Evolutionary conservation across 2,329 filamentous ascomycete species (phyloP), one percentile per base, ranked within the genome.

Genomic region (Cytospora leucostoma): DNA sequence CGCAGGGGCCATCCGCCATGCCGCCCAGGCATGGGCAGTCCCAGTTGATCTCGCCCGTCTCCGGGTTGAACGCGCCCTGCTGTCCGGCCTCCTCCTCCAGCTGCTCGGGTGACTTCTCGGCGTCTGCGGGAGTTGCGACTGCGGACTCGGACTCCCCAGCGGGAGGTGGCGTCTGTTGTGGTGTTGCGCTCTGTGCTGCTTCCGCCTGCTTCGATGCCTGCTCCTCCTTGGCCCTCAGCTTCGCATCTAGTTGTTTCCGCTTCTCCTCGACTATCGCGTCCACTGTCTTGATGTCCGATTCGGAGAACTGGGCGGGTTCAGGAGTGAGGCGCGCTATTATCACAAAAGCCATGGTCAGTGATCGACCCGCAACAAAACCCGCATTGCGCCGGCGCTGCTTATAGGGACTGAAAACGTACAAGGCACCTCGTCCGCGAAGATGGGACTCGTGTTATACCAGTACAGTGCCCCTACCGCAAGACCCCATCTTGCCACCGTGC

Each of bases 11-110:
- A 73, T 97, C 80, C 8, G 95, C 95, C 95, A 99, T 99, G 59
- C 95, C 95, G 56, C 95, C 95, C 38, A 99, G 81, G 76, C 95
- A 99, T 17, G 95, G 95, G 77, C 95, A 99, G 75, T 98, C 95
- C 95, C 95, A 99, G 83, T 99, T 99, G 79, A 99, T 99, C 84
- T 99, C 95, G 70, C 95, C 95, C 11, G 95, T 99, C 80, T 98
- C 95, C 3, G 93, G 93, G 77, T 99, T 96, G 81, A 98, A 99
- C 1, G 95, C 95, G 62, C 92, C 95, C 77, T 98, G 88, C 74
- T 94, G 88, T 66, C 80, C 85, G 7, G 92, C 93, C 76, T 97
- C 93, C 65, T 92, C 86, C 75, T 97, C 90, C 15, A 95, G 79
- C 0, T 77, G 82, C 63, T 79, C 79, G 7, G 81, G 79, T 2